These are phyloP conservation scores for Fusarium tanahbumbuense DNA, from an alignment of 2,329 filamentous ascomycete species.

Conservation along the genomic window DNA sequence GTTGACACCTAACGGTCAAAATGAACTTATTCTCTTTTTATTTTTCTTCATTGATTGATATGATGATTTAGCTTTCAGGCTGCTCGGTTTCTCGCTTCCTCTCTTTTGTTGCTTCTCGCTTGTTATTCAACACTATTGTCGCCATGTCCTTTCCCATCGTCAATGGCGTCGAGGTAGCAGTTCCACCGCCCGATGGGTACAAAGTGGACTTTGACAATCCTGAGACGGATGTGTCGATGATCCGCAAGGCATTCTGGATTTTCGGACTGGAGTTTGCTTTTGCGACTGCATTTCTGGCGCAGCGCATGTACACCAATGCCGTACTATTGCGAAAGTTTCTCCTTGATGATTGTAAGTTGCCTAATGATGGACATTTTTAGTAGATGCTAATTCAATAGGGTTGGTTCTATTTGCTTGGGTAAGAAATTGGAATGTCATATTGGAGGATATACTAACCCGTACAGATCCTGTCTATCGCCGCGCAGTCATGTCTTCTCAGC, in stretches of 20 bases:
- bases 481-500: slow-evolving; percentile 21
- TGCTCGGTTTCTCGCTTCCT: fast-evolving
- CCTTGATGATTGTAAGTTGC: slow-evolving; percentile 15
- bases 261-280: slow-evolving; percentile 11
- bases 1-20: not conserved
- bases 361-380: fast-evolving
- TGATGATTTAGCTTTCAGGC: not conserved
- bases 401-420: slow-evolving; percentile 19
- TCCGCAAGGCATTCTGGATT: slow-evolving; percentile 21
- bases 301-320: slow-evolving; percentile 23
- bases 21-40: not conserved
- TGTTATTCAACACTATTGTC: fast-evolving
- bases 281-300: slow-evolving; percentile 9
- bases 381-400: not conserved
- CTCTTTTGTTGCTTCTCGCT: not conserved
- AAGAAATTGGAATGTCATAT: fast-evolving
- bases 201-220: slow-evolving; percentile 7
- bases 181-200: slow-evolving; percentile 2
- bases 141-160: slow-evolving; percentile 17
- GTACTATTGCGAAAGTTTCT: slow-evolving; percentile 8
- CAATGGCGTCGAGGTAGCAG: slow-evolving; percentile 14
- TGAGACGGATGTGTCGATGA: slow-evolving; percentile 1
- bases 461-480: not conserved
- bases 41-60: not conserved
- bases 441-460: not conserved